Percentiles rank a stretch among this genome's conserved stretches.
Evolutionary conservation across 1,139 yeast genomes (phyloP).

Genomic region (Suhomyces bokatorum): DNA sequence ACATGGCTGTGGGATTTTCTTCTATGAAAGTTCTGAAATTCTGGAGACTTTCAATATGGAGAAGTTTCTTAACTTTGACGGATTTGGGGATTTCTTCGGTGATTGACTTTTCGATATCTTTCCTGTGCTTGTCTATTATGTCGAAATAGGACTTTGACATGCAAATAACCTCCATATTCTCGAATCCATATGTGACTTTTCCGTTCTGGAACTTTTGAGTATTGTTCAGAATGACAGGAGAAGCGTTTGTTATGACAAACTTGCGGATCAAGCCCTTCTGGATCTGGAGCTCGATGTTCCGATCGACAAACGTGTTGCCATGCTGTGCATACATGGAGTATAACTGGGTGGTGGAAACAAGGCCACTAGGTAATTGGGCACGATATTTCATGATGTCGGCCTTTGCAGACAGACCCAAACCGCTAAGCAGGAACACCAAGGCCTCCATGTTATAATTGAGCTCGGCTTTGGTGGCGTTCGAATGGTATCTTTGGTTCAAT

Average conservation of each 20-base stretch:
- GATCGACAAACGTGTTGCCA: slow-evolving; percentile 49
- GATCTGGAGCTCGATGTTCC: slow-evolving; percentile 35
- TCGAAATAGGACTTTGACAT: slow-evolving; percentile 27
- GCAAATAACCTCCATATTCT: slow-evolving; percentile 43
- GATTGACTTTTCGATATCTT: slow-evolving; percentile 6
- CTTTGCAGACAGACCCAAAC: slow-evolving; percentile 35
- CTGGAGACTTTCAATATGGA: slow-evolving; percentile 16
- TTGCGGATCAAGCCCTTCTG: slow-evolving; percentile 38
- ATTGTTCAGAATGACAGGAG: slow-evolving; percentile 46
- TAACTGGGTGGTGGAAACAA: slow-evolving; percentile 42
- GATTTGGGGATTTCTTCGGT: slow-evolving; percentile 4
- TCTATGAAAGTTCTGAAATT: slow-evolving; percentile 28
- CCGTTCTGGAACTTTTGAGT: slow-evolving; percentile 34
- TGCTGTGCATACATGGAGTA: slow-evolving; percentile 42
- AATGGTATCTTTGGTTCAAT: slow-evolving; percentile 26
- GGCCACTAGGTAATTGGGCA: slow-evolving; percentile 33
- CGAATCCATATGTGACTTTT: slow-evolving; percentile 47
- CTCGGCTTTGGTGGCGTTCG: slow-evolving; percentile 13
- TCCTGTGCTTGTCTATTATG: slow-evolving; percentile 18
- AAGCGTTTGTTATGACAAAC: slow-evolving; percentile 46
- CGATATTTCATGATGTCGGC: slow-evolving; percentile 43
- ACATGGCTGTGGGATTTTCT: slow-evolving; percentile 36
- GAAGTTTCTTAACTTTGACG: slow-evolving; percentile 8
- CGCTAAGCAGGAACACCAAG: slow-evolving; percentile 35
- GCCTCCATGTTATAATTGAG: slow-evolving; percentile 25